Percentiles rank a stretch among this genome's conserved stretches.
These are phyloP conservation scores for Lipomyces mesembrius DNA, from an alignment of 805 yeast genomes.

Conservation along the genomic window DNA sequence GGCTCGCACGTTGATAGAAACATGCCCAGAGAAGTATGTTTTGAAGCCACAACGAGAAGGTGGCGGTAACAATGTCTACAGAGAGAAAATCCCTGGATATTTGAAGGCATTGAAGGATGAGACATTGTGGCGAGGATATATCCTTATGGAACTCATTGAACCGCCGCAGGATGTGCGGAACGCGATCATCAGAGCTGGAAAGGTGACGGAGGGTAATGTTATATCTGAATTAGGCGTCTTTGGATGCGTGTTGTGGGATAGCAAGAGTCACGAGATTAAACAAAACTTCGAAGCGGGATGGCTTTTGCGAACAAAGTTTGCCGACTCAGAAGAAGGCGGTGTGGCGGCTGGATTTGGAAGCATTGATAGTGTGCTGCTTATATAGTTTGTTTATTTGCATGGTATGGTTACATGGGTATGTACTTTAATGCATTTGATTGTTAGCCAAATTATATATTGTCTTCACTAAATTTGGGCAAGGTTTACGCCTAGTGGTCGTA, in stretches of 20 bases:
- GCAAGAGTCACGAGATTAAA: conserved; percentile 56
- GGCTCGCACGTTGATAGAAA: conserved; percentile 34
- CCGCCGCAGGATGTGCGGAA: conserved; percentile 69
- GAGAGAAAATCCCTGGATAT: conserved; percentile 79
- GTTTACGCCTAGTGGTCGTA: not conserved
- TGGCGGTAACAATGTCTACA: conserved; percentile 94
- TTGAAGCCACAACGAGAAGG: conserved; percentile 99
- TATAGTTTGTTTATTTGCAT: conserved; percentile 36
- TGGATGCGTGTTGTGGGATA: conserved; percentile 81
- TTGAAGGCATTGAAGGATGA: conserved; percentile 61
- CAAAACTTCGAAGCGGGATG: conserved; percentile 78
- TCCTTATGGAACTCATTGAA: conserved; percentile 88
- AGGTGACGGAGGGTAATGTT: conserved; percentile 69
- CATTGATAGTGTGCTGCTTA: conserved; percentile 77
- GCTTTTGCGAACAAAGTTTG: conserved; percentile 85
- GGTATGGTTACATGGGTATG: not conserved
- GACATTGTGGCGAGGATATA: conserved; percentile 82
- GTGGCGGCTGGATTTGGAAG: conserved; percentile 99
- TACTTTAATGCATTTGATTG: not conserved
- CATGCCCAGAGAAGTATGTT: conserved; percentile 69
- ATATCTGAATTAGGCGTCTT: conserved; percentile 91
- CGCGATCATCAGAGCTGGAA: conserved; percentile 69
- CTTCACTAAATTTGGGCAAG: too few species aligned
- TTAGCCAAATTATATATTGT: too few species aligned
- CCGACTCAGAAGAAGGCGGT: conserved; percentile 93